phyloP scores from a whole-genome alignment of 495 filamentous ascomycete species.

The Penicillium pancosmium region DNA sequence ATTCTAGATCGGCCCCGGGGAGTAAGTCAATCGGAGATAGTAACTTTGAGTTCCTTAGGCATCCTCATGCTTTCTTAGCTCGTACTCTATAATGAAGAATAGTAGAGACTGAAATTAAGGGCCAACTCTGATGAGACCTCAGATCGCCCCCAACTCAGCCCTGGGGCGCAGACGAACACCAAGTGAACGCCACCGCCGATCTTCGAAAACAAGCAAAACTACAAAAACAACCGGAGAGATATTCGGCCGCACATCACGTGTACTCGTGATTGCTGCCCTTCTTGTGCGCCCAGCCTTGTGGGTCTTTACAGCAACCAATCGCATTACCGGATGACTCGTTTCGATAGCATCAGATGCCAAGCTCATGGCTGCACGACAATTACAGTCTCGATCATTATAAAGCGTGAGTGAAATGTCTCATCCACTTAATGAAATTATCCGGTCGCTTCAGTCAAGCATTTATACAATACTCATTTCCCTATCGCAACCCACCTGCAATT shows the following conservation, averaged over 20 bases:
- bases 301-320: neutral
- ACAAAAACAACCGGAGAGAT: neutral
- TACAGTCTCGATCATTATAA: neutral
- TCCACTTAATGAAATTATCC: neutral
- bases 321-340: neutral
- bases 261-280: slow-evolving; percentile 3
- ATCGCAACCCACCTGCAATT: neutral
- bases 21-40: no score
- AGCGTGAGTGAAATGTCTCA: neutral
- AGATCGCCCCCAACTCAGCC: slow-evolving; percentile 1
- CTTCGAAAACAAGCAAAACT: neutral
- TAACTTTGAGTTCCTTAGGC: no score
- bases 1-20: no score
- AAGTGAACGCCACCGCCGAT: neutral
- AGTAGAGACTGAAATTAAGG: no score
- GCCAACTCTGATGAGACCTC: no score
- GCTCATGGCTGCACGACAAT: neutral
- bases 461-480: no score
- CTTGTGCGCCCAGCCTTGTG: neutral
- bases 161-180: neutral
- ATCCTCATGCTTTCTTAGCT: no score
- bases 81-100: no score
- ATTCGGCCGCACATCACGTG: slow-evolving; percentile 7
- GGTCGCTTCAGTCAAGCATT: neutral
- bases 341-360: neutral